Conservation (phyloP, 495 filamentous ascomycete genomes). For the Penicillium malachiteum region DNA sequence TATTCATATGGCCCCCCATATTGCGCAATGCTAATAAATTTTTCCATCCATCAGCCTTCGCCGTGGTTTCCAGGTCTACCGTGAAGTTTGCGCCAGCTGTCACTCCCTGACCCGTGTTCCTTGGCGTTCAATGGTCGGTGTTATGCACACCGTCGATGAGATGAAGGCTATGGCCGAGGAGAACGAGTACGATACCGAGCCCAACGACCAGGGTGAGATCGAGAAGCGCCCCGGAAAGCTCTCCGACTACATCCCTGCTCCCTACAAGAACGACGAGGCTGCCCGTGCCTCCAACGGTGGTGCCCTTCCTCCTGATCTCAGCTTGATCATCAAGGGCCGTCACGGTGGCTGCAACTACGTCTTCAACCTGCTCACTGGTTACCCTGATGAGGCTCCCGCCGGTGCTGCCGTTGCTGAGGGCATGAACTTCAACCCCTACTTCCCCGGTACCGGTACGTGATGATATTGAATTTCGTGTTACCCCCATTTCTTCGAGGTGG, state of each 20-base stretch:
- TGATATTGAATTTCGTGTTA: background rate
- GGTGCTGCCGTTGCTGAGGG: conserved; percentile 77
- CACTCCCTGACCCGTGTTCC: conserved; percentile 94
- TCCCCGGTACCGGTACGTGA: conserved; percentile 82
- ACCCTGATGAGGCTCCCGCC: conserved; percentile 93
- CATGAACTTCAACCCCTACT: conserved; percentile 99
- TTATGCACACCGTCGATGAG: conserved; percentile 92
- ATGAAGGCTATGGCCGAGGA: conserved; percentile 96
- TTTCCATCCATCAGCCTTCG: conserved; percentile 64
- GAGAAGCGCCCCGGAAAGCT: conserved; percentile 98
- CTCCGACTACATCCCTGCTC: conserved; percentile 90
- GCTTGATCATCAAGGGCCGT: conserved; percentile 94
- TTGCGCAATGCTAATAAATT: conserved; percentile 29
- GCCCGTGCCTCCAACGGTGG: conserved; percentile 98
- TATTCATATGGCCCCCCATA: conserved; percentile 10
- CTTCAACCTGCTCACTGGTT: conserved; percentile 95
- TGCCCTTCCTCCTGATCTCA: conserved; percentile 95
- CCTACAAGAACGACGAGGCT: conserved; percentile 98
- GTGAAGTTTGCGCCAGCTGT: conserved; percentile 95
- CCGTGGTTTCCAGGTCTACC: conserved; percentile 99
- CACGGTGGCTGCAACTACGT: conserved; percentile 99
- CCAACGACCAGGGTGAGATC: conserved; percentile 96
- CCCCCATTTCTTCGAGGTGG: background rate
- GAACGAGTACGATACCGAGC: conserved; percentile 97
- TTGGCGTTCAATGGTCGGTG: conserved; percentile 89